phyloP scores from a whole-genome alignment of 805 yeast genomes.

The Spathaspora sp. region DNA sequence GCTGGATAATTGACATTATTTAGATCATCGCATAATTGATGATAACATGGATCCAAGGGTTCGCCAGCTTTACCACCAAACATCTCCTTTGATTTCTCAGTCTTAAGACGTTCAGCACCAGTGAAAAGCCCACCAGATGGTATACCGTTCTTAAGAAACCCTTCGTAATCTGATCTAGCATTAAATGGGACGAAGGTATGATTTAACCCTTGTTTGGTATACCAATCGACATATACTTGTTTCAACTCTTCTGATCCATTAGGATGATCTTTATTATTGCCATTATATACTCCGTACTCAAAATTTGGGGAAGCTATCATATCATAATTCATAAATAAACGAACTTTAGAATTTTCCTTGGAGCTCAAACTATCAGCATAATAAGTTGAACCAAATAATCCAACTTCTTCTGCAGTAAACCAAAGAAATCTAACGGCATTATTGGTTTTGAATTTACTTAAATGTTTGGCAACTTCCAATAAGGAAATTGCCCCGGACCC shows the following conservation, averaged over 20 bases:
- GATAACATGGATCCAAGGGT: slow-evolving; percentile 85
- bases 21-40: slow-evolving; percentile 79
- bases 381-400: slow-evolving; percentile 79
- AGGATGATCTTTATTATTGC: slow-evolving; percentile 73
- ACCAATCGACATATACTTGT: slow-evolving; percentile 69
- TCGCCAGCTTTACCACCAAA: slow-evolving; percentile 72
- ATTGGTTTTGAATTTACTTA: slow-evolving; percentile 70
- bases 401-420: slow-evolving; percentile 99
- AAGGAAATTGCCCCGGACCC: slow-evolving; percentile 89
- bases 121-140: slow-evolving; percentile 97
- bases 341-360: slow-evolving; percentile 73
- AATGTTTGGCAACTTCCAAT: slow-evolving; percentile 78
- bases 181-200: slow-evolving; percentile 87
- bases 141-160: slow-evolving; percentile 81
- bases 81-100: slow-evolving; percentile 49
- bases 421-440: slow-evolving; percentile 93
- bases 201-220: slow-evolving; percentile 61
- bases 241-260: slow-evolving; percentile 84
- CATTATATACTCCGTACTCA: slow-evolving; percentile 86
- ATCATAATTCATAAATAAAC: slow-evolving; percentile 94
- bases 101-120: slow-evolving; percentile 85
- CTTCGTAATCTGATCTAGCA: slow-evolving; percentile 95
- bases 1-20: slow-evolving; percentile 79
- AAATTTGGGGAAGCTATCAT: slow-evolving; percentile 98
- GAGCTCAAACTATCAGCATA: slow-evolving; percentile 65